These are phyloP conservation scores for Microsporum canis DNA, from an alignment of 2,329 filamentous ascomycete genomes.

Conservation along the genomic window DNA sequence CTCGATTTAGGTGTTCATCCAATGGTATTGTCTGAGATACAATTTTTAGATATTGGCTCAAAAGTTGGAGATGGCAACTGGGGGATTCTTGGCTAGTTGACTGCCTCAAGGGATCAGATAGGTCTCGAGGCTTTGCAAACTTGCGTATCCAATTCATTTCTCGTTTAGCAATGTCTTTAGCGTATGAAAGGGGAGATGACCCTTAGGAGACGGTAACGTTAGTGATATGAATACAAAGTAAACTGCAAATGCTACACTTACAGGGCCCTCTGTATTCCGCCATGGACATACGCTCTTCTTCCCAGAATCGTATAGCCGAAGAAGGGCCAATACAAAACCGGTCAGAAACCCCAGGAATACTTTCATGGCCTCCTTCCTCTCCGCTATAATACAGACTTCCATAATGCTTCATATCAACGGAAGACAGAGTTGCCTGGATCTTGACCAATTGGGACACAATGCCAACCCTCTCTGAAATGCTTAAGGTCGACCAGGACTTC, in stretches of 20 bases:
- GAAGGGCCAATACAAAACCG: constrained; percentile 22
- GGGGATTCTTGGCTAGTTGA: constrained; percentile 5
- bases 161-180: constrained; percentile 6
- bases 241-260: constrained; percentile 14
- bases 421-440: constrained; percentile 17
- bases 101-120: constrained; percentile 6
- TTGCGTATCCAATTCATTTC: constrained; percentile 4
- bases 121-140: constrained; percentile 6
- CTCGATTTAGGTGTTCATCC: neutral
- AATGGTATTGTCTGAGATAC: constrained; percentile 1
- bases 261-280: constrained; percentile 30
- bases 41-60: constrained; percentile 4
- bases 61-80: constrained; percentile 4
- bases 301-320: constrained; percentile 22
- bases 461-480: constrained; percentile 21
- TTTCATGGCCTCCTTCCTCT: constrained; percentile 14
- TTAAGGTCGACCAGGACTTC: constrained; percentile 20
- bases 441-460: constrained; percentile 17
- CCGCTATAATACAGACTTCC: constrained; percentile 19
- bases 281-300: constrained; percentile 18
- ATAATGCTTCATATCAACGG: constrained; percentile 20
- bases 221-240: too few relatives aligned
- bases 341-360: constrained; percentile 9
- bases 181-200: constrained; percentile 3
- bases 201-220: constrained; percentile 4